Evolutionary conservation across 352 stramenopile species (phyloP), one percentile per base, ranked within the genome.

Genomic region (Halophytophthora batemanensis): DNA sequence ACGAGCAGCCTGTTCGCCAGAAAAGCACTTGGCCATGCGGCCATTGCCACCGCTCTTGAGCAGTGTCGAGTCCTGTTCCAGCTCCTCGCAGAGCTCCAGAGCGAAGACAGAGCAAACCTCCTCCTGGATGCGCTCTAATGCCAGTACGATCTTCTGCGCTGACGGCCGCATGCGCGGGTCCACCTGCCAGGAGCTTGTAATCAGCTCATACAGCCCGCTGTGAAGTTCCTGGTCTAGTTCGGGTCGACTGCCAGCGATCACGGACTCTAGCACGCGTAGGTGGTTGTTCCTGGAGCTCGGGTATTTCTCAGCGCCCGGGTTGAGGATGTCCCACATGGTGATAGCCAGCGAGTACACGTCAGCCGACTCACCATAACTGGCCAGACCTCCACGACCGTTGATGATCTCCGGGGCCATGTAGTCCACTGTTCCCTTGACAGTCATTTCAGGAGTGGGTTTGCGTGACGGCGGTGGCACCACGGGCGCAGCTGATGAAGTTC

Each of bases 401-500:
- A 91, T 86, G 7, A 91, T 60, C 49, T 91, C 81, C 0, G 81
- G 81, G 8, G 81, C 79, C 79, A 91, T 91, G 58, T 88, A 87
- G 19, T 84, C 67, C 1, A 84, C 73, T 0, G 81, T 90, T 1
- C 80, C 81, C 22, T 77, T 77, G 1, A 90, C 77, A 11, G 71
- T 79, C 70, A 82, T 71, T 41, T 69, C 56, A 33, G 47, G 64
- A 12, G 52, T 77, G 44, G 22, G 31, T 53, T 58, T 76, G 33
- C 76, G 81, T 61, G 10, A 25, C 31, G 45, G 62, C 23, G 23
- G 44, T 10, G 33, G 54, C 52, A 53, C 23, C 7, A 55, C 61
- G 22, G 44, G 45, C 25, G 48, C 29, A 45, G 37, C 58, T 46
- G 35, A 56, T 3, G 42, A 34, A 13, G 12, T 40, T 25, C 7